These are phyloP conservation scores for Oidium heveae DNA, from an alignment of 2,329 filamentous ascomycete species.

Conservation along the genomic window DNA sequence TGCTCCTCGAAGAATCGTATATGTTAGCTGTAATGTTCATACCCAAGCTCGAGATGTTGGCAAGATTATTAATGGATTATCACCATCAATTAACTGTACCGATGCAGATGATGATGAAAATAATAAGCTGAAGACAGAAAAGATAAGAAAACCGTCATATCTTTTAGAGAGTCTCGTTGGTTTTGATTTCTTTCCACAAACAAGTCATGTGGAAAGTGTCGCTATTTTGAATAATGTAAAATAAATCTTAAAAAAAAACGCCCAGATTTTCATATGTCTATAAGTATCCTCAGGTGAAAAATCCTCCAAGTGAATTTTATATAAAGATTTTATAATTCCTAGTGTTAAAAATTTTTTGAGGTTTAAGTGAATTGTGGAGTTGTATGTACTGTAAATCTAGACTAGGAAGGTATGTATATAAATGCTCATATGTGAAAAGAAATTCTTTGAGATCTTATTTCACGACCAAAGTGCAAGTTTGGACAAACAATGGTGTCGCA, in stretches of 20 bases:
- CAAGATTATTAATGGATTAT: conserved; percentile 50
- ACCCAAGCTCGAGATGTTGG: conserved; percentile 89
- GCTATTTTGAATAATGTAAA: conserved; percentile 35
- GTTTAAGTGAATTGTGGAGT: no score
- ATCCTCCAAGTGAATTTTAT: background rate
- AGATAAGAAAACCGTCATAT: conserved; percentile 23
- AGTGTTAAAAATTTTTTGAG: no score
- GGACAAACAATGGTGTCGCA: no score
- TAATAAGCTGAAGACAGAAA: conserved; percentile 3
- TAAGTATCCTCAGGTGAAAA: background rate
- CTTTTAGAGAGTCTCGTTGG: conserved; percentile 74
- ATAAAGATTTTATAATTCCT: background rate
- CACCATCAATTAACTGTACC: conserved; percentile 1
- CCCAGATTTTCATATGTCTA: background rate
- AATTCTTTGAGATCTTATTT: no score
- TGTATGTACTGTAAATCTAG: no score
- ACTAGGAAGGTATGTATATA: no score
- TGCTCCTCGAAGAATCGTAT: conserved; percentile 57
- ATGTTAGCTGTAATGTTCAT: conserved; percentile 95
- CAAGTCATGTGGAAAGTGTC: conserved; percentile 42
- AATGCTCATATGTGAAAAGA: no score
- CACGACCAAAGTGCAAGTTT: no score
- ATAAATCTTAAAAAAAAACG: conserved; percentile 3
- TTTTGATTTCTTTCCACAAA: conserved; percentile 95
- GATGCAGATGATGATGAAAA: conserved; percentile 14